Conservation (phyloP, 169 alveolate species). For the Babesia divergens region DNA sequence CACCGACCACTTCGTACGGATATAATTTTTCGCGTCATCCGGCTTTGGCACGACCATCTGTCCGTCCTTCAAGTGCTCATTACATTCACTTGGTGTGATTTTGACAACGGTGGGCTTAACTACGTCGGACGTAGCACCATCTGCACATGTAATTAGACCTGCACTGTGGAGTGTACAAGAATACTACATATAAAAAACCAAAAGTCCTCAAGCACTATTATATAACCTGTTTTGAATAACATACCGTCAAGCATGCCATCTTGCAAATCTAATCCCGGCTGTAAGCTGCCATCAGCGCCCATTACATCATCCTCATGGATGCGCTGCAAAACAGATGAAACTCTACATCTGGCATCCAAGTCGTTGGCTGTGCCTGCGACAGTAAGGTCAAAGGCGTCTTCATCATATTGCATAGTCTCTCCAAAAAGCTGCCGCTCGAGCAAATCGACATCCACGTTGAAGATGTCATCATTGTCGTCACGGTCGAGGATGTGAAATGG, state of each 20-base stretch:
- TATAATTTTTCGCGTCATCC: constrained; percentile 46
- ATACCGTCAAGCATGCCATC: too few species aligned
- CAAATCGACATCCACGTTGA: constrained; percentile 20
- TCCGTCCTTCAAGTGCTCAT: neutral
- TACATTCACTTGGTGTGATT: neutral
- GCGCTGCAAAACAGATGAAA: neutral
- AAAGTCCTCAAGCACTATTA: too few species aligned
- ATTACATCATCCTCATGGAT: neutral
- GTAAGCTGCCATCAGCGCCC: too few species aligned
- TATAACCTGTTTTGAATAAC: too few species aligned
- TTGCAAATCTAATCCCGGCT: too few species aligned
- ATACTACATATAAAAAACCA: too few species aligned
- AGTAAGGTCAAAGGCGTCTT: constrained; percentile 19
- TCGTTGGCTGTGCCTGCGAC: neutral
- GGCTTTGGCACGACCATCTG: constrained; percentile 47
- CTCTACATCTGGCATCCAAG: neutral
- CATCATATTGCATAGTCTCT: constrained; percentile 19
- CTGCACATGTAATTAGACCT: too few species aligned
- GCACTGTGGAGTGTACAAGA: too few species aligned
- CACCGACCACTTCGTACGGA: constrained; percentile 74
- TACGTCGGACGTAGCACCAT: too few species aligned
- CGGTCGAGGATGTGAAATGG: constrained; percentile 39
- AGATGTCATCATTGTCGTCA: constrained; percentile 18
- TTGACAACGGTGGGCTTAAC: neutral
- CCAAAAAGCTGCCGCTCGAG: constrained; percentile 27